phyloP scores from a whole-genome alignment of 2,329 filamentous ascomycete species.

The Lasiodiplodia hormozganensis region DNA sequence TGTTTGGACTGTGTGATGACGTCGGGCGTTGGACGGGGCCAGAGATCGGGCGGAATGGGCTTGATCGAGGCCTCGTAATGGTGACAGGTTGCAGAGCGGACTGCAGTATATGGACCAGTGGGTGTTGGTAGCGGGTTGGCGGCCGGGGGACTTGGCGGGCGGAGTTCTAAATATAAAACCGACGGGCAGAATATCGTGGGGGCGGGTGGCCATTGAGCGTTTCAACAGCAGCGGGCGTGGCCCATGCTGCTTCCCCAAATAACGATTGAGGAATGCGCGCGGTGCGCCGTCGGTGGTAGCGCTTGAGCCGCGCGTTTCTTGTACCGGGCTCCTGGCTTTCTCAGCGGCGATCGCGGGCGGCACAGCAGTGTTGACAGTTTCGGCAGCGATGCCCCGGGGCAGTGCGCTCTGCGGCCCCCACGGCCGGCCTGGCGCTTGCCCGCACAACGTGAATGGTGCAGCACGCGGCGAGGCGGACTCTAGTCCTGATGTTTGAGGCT shows the following conservation, averaged over 20 bases:
- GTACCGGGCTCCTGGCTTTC: neutral
- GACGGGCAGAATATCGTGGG: slow-evolving; percentile 5
- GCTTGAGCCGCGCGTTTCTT: slow-evolving; percentile 3
- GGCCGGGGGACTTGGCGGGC: neutral
- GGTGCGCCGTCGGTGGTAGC: neutral
- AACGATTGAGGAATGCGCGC: slow-evolving; percentile 6
- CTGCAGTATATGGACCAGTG: neutral
- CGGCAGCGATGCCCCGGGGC: neutral
- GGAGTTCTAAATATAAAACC: slow-evolving; percentile 6
- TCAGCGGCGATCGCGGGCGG: neutral
- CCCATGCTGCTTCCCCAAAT: slow-evolving; percentile 4
- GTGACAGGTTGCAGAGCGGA: no score
- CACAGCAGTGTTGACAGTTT: neutral
- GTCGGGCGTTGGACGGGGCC: no score
- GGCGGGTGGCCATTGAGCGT: slow-evolving; percentile 4
- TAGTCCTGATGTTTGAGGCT: slow-evolving; percentile 6
- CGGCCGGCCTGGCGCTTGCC: slow-evolving; percentile 6
- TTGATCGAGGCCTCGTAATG: no score
- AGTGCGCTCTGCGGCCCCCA: slow-evolving; percentile 1
- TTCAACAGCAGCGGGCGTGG: neutral
- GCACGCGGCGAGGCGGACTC: neutral
- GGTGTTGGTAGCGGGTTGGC: neutral
- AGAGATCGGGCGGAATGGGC: no score
- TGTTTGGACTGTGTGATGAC: no score
- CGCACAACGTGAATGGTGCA: neutral